Conservation (phyloP, 2,329 filamentous ascomycete genomes). For the Beauveria sp. region DNA sequence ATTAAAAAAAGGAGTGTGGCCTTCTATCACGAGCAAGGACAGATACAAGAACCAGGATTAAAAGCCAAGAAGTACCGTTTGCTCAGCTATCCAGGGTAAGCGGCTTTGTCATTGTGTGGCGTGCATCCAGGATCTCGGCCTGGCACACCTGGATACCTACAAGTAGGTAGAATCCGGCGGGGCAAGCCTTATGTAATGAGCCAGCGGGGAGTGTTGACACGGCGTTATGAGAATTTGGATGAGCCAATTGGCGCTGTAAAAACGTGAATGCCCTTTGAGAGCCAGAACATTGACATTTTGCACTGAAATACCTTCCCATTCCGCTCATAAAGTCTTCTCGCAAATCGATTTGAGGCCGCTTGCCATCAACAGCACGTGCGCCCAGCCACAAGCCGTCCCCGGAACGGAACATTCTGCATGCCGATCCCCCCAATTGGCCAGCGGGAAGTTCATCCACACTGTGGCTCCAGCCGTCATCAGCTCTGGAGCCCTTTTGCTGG, state of each 20-base stretch:
- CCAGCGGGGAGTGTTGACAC: background rate
- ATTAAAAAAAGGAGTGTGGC: too few species aligned
- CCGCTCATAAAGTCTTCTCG: too few species aligned
- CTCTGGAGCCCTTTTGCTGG: background rate
- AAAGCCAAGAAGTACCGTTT: background rate
- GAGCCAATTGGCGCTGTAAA: background rate
- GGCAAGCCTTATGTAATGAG: constrained; percentile 1
- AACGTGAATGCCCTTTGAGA: too few species aligned
- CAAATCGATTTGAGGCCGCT: background rate
- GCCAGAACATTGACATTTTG: too few species aligned
- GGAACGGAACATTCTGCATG: constrained; percentile 5
- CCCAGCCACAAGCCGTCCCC: background rate
- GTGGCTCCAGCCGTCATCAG: constrained; percentile 9
- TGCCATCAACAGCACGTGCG: background rate
- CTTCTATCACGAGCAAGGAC: background rate
- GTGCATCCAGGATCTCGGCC: constrained; percentile 5
- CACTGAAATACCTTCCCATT: too few species aligned
- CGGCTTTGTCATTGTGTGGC: background rate
- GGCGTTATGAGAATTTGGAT: background rate
- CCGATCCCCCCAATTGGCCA: background rate
- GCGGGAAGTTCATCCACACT: background rate
- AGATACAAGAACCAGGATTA: background rate
- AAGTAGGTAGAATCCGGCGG: background rate
- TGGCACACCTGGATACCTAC: background rate
- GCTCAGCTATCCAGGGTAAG: constrained; percentile 3